Evolutionary conservation across 1,139 yeast genomes (phyloP), one percentile per base, ranked within the genome.

Genomic region (Candida anutae): DNA sequence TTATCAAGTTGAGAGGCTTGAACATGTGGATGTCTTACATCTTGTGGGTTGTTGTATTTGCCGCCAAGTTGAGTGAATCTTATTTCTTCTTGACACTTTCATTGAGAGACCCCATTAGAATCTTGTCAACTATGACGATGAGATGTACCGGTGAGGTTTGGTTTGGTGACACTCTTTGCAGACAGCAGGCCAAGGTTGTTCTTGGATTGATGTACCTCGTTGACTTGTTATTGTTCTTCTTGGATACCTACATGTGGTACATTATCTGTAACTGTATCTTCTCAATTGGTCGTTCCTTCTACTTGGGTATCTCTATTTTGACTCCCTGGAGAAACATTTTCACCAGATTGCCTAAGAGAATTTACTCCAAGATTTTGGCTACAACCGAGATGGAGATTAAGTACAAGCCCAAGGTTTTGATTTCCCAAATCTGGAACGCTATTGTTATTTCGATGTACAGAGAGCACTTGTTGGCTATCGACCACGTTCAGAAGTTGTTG

Each of bases 271-370:
- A 88, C 75, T 82, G 95, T 59, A 74, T 85, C 45, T 87, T 84
- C 74, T 88, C 97, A 37, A 87, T 90, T 50, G 96, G 95, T 47
- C 84, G 95, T 56, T 90, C 97, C 16, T 90, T 90, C 74, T 90
- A 88, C 70, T 72, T 90, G 59, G 98, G 98, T 80, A 87, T 90
- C 49, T 90, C 97, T 29, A 88, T 90, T 43, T 79, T 88, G 70
- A 90, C 98, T 31, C 98, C 98, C 37, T 90, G 98, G 98, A 82
- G 97, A 77, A 90, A 90, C 58, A 88, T 90, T 49, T 90, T 88
- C 69, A 80, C 95, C 37, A 80, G 98, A 61, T 71, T 90, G 53
- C 98, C 98, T 57, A 90, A 90, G 77, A 84, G 98, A 77, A 85
- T 90, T 46, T 90, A 90, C 69, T 85, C 96, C 34, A 90, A 90